Base-by-base conservation (phyloP, 164 flowering plant genomes). In the Stephania yunnanensis region DNA sequence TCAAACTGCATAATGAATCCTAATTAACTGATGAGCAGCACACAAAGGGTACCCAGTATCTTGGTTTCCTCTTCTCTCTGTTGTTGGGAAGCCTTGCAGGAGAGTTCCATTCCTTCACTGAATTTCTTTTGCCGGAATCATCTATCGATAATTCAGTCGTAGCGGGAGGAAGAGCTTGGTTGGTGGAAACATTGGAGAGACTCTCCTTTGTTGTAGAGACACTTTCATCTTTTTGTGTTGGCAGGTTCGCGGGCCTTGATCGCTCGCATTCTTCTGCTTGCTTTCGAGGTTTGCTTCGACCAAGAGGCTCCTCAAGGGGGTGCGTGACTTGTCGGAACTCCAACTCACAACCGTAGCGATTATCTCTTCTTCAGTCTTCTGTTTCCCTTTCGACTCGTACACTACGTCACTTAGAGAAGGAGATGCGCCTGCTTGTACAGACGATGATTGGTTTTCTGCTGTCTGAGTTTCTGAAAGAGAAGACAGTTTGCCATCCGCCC, bases 21-120 rank as follows among this genome's bases (percentile, higher is more conserved):
- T 84, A 85, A 72, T 86, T 81, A 11, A 84, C 85, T 25, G 96
- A 89, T 44, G 95, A 87, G 85, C 98, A 94, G 81, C 98, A 94
- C n/a, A 88, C 81, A 76, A 90, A 92, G 25, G 89, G 89, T 7
- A 79, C 85, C 98, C 96, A 58, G 64, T 58, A 93, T 82, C 81
- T 89, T 30, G n/a, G 75, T 78, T 87, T 93, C 79, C 81, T 88
- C 84, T 87, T 87, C 75, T 88, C 93, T 76, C 84, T 89, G 20
- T 82, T 85, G 46, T 85, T 69, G 0, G 87, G 91, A 76, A 87
- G 85, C 73, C 88, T 83, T 46, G 91, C 93, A 0, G 94, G 92
- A 45, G 97, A 87, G 76, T 83, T 84, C 93, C 90, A 88, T 75
- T 85, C 97, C 71, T 84, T 75, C n/a, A 52, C 80, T 19, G 70